These are phyloP conservation scores for Corymbia citriodora DNA, from an alignment of 441 rosid genomes.

Conservation along the genomic window DNA sequence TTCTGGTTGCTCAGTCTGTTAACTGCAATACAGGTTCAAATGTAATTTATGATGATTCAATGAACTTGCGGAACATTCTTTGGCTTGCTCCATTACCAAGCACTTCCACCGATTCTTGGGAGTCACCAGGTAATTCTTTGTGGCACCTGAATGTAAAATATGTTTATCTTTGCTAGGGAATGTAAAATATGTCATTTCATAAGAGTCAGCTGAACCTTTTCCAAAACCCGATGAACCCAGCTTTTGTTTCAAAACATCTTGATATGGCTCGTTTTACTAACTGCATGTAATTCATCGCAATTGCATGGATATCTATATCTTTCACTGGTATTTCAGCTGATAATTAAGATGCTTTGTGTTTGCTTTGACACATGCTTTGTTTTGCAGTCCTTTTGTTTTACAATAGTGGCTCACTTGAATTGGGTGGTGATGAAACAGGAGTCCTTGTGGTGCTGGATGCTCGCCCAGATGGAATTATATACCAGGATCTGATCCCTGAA, in stretches of 20 bases:
- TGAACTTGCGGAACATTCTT: slow-evolving; percentile 81
- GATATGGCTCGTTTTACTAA: not conserved
- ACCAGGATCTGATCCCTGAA: slow-evolving; percentile 69
- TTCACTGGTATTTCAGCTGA: not conserved
- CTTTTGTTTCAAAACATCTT: not conserved
- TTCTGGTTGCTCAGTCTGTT: not conserved
- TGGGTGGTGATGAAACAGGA: slow-evolving; percentile 32
- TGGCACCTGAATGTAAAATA: not conserved
- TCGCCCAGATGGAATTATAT: slow-evolving; percentile 71
- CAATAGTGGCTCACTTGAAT: not conserved
- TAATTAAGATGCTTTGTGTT: not conserved
- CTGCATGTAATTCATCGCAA: not conserved
- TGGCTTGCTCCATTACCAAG: slow-evolving; percentile 90
- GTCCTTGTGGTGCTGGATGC: slow-evolving; percentile 87
- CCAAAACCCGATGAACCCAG: not conserved
- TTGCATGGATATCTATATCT: rapidly evolving
- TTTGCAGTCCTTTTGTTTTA: not conserved
- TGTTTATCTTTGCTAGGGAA: not conserved
- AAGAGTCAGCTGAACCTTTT: not conserved
- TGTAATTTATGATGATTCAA: slow-evolving; percentile 51
- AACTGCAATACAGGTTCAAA: slow-evolving; percentile 39
- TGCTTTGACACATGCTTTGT: not conserved
- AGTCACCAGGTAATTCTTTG: slow-evolving; percentile 58
- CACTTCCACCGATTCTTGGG: slow-evolving; percentile 46
- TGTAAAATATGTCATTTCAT: not conserved